Evolutionary conservation across 805 yeast genomes (phyloP).

Genomic region (Candida silvicultrix): DNA sequence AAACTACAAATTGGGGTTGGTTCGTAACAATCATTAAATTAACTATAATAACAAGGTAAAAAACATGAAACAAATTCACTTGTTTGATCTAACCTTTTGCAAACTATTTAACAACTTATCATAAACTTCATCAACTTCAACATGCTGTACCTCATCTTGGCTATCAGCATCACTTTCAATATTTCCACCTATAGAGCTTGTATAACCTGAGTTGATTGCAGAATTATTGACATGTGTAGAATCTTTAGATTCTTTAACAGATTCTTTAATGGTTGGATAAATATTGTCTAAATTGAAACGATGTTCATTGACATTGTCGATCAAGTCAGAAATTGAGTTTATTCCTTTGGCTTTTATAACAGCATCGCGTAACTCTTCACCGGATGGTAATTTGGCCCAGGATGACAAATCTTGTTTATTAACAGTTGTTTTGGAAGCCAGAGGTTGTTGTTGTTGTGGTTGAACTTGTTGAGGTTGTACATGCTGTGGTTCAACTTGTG

Average conservation of each 20-base stretch:
- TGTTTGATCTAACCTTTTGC: conserved; percentile 55
- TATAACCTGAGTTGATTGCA: not conserved
- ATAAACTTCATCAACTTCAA: conserved; percentile 63
- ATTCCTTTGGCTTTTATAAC: conserved; percentile 74
- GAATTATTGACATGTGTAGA: not conserved
- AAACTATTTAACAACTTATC: conserved; percentile 67
- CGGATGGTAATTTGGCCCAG: conserved; percentile 34
- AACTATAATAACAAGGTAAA: not conserved
- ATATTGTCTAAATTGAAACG: conserved; percentile 44
- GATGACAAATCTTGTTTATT: not conserved
- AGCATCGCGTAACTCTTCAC: conserved; percentile 41
- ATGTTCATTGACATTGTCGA: conserved; percentile 55
- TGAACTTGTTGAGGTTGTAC: not conserved
- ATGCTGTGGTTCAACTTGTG: conserved; percentile 13
- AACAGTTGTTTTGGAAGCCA: conserved; percentile 13
- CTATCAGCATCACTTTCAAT: not conserved
- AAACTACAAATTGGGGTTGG: no score
- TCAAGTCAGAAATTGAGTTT: conserved; percentile 60
- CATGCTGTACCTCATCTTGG: conserved; percentile 2
- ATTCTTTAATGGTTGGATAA: conserved; percentile 25
- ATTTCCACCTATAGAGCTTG: not conserved
- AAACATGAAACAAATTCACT: conserved; percentile 6
- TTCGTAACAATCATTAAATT: not conserved
- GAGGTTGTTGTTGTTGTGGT: conserved; percentile 1
- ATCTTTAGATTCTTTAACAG: not conserved